Percentiles rank a stretch among this genome's conserved stretches.
Conservation (phyloP, 1,284 basidiomycete genomes). For the Cystobasidium pallidum region DNA sequence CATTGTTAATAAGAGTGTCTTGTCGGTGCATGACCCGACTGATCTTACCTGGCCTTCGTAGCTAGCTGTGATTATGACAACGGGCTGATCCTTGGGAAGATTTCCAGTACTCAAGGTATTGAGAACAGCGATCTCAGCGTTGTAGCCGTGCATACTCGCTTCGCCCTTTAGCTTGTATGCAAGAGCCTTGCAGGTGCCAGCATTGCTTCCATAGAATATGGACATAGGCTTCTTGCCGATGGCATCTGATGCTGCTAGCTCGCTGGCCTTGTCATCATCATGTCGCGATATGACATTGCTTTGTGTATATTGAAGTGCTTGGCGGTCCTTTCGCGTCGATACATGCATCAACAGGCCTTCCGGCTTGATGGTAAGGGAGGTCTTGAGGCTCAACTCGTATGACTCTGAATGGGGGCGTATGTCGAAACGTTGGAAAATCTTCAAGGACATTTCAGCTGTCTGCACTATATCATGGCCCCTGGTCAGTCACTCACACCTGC, state of each 20-base stretch:
- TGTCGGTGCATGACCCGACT: not conserved
- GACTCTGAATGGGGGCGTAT: not conserved
- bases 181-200: slow-evolving; percentile 7
- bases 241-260: not conserved
- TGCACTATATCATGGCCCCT: not conserved
- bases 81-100: not conserved
- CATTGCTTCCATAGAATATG: slow-evolving; percentile 10
- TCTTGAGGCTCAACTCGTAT: not conserved
- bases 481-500: not conserved
- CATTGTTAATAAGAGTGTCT: not conserved
- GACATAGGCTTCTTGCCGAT: not conserved
- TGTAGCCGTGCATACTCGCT: not conserved
- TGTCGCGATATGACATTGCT: not conserved
- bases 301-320: not conserved
- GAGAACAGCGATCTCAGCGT: not conserved
- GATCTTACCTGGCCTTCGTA: slow-evolving; percentile 8
- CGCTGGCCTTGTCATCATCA: not conserved
- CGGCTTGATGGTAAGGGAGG: slow-evolving; percentile 2
- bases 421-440: slow-evolving; percentile 12
- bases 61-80: slow-evolving; percentile 3
- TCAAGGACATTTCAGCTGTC: not conserved
- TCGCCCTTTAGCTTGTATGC: not conserved
- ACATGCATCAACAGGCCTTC: slow-evolving; percentile 8
- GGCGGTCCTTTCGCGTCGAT: not conserved
- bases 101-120: not conserved